Conservation (phyloP, 257 asterid species). For the Eucommia ulmoides region DNA sequence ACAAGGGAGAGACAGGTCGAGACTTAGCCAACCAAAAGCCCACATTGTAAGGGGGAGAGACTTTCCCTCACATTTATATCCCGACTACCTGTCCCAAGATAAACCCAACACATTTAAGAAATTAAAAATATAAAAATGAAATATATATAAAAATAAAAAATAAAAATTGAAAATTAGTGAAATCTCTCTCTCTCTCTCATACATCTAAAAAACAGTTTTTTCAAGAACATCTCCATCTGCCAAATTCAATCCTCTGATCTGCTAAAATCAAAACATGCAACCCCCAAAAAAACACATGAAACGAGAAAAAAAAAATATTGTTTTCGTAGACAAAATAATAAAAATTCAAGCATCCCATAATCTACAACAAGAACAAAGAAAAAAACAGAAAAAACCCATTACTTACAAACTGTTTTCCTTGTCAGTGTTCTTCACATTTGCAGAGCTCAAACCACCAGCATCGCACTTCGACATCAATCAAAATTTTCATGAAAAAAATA, state of each 20-base stretch:
- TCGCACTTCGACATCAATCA: too few relatives aligned
- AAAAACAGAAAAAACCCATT: neutral
- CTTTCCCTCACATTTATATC: too few relatives aligned
- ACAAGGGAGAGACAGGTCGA: too few relatives aligned
- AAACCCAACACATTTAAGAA: neutral
- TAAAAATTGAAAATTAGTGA: neutral
- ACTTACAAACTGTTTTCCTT: neutral
- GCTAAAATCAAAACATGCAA: constrained; percentile 18
- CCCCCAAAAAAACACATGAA: constrained; percentile 10
- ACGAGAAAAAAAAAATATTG: constrained; percentile 5
- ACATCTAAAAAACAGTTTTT: constrained; percentile 8
- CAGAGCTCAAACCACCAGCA: too few relatives aligned
- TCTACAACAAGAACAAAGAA: neutral
- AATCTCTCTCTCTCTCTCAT: constrained; percentile 1
- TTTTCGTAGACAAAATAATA: constrained; percentile 5
- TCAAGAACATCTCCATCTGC: too few relatives aligned
- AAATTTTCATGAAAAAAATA: too few relatives aligned
- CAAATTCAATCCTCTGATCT: constrained; percentile 7
- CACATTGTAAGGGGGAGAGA: too few relatives aligned
- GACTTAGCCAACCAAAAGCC: too few relatives aligned
- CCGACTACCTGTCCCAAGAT: neutral
- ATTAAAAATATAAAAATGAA: too few relatives aligned
- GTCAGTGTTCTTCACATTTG: too few relatives aligned
- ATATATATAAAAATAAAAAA: neutral
- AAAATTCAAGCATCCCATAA: neutral